These are phyloP conservation scores for Schizosaccharomyces cryophilus DNA, from an alignment of 805 yeast species.

Conservation along the genomic window DNA sequence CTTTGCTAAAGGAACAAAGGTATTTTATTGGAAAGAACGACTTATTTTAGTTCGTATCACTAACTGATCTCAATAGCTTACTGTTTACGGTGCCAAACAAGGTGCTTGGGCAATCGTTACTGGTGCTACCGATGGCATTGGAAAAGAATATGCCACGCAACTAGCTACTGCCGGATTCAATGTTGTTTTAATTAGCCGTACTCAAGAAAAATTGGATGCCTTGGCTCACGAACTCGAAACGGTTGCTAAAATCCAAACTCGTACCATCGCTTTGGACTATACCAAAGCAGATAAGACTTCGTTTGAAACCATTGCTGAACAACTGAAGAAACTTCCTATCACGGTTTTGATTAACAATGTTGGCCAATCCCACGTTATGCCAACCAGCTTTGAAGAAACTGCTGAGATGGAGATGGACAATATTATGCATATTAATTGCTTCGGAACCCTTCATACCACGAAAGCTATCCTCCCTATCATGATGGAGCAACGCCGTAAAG, in stretches of 20 bases:
- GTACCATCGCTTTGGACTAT: slow-evolving; percentile 55
- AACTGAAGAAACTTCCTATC: slow-evolving; percentile 28
- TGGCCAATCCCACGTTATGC: slow-evolving; percentile 83
- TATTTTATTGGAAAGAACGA: not conserved
- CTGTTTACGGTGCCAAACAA: slow-evolving; percentile 48
- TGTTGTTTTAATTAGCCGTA: slow-evolving; percentile 62
- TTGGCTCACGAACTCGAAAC: slow-evolving; percentile 35
- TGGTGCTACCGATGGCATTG: slow-evolving; percentile 94
- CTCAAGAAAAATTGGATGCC: slow-evolving; percentile 45
- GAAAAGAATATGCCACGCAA: slow-evolving; percentile 72
- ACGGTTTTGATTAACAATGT: slow-evolving; percentile 74
- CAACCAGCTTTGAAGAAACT: slow-evolving; percentile 78
- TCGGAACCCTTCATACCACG: slow-evolving; percentile 64
- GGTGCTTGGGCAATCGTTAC: slow-evolving; percentile 87
- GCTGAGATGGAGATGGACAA: slow-evolving; percentile 44
- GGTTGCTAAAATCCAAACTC: slow-evolving; percentile 37
- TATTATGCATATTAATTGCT: slow-evolving; percentile 66
- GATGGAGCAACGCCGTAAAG: slow-evolving; percentile 16
- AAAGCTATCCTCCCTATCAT: slow-evolving; percentile 57
- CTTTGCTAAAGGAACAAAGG: not conserved
- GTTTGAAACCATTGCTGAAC: slow-evolving; percentile 16
- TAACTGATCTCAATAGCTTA: slow-evolving; percentile 13
- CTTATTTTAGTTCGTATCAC: not conserved
- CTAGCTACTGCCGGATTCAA: slow-evolving; percentile 71
- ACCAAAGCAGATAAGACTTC: slow-evolving; percentile 14